phyloP scores from a whole-genome alignment of 371 early-diverging fungal species.

The Umbelopsis sp. region DNA sequence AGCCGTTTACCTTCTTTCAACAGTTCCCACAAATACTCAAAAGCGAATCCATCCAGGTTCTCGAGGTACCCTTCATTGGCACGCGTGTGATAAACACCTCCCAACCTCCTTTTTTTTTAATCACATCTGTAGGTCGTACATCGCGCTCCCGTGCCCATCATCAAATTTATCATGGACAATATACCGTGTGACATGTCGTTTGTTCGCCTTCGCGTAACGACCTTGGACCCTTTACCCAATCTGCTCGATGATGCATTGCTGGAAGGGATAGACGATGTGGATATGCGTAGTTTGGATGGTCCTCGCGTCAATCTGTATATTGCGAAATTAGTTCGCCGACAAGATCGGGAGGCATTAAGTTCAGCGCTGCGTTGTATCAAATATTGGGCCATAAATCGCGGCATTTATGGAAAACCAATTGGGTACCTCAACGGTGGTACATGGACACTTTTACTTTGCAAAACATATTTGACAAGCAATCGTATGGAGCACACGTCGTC shows the following conservation, averaged over 20 bases:
- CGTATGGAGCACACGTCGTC: slow-evolving; percentile 13
- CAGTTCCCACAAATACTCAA: slow-evolving; percentile 28
- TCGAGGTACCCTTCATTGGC: slow-evolving; percentile 32
- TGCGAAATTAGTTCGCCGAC: slow-evolving; percentile 18
- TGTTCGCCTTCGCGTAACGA: slow-evolving; percentile 29
- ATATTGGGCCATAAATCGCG: slow-evolving; percentile 40
- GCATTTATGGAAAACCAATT: slow-evolving; percentile 39
- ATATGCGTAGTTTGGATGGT: slow-evolving; percentile 43
- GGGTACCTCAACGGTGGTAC: slow-evolving; percentile 46
- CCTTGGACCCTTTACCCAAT: slow-evolving; percentile 25
- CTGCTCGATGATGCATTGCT: slow-evolving; percentile 36
- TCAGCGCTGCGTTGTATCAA: slow-evolving; percentile 34
- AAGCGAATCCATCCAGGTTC: slow-evolving; percentile 24
- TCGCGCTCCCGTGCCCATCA: slow-evolving; percentile 43
- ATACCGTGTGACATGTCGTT: slow-evolving; percentile 44
- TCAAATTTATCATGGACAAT: slow-evolving; percentile 37
- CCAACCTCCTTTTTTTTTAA: neutral
- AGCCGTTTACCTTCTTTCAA: slow-evolving; percentile 29
- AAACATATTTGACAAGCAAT: slow-evolving; percentile 29
- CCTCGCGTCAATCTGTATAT: slow-evolving; percentile 42
- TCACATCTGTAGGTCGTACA: slow-evolving; percentile 28
- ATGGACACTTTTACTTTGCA: slow-evolving; percentile 37
- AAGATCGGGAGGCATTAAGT: slow-evolving; percentile 27
- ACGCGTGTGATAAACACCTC: neutral
- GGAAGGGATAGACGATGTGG: slow-evolving; percentile 28